These are phyloP conservation scores for Colletotrichum tofieldiae DNA, from an alignment of 2,329 filamentous ascomycete genomes.

Conservation along the genomic window DNA sequence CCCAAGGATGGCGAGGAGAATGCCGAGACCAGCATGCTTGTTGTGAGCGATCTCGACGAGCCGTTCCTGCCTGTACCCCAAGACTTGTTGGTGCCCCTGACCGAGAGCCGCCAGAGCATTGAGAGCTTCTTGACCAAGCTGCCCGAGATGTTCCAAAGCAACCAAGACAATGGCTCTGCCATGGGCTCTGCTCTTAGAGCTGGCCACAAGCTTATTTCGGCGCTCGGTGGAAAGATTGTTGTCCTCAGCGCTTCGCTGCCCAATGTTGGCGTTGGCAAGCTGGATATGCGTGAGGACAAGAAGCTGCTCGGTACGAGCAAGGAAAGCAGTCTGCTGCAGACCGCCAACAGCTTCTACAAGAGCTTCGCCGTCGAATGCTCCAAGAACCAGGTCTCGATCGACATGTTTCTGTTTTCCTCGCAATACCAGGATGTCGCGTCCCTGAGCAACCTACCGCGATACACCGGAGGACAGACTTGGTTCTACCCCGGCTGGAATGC, in stretches of 20 bases:
- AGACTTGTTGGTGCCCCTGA: constrained; percentile 90
- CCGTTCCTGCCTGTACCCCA: constrained; percentile 95
- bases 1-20: constrained; percentile 90
- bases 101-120: constrained; percentile 90
- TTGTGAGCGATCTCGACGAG: constrained; percentile 95
- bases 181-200: constrained; percentile 95
- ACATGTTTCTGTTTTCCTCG: constrained; percentile 97
- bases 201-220: constrained; percentile 95
- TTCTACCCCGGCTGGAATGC: constrained; percentile 99
- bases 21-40: constrained; percentile 90
- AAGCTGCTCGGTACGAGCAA: constrained; percentile 95
- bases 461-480: constrained; percentile 97
- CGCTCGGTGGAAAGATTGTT: constrained; percentile 94
- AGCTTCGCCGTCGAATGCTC: constrained; percentile 99
- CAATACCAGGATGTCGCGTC: constrained; percentile 98
- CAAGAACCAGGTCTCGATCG: constrained; percentile 98
- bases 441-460: constrained; percentile 93
- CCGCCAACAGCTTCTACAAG: constrained; percentile 97
- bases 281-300: constrained; percentile 96
- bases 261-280: constrained; percentile 89
- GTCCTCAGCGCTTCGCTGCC: constrained; percentile 92
- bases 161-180: constrained; percentile 89
- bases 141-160: constrained; percentile 97
- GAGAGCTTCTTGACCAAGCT: constrained; percentile 92
- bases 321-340: constrained; percentile 89